phyloP scores from a whole-genome alignment of 148 eudicot genomes.

The Camellia sinensis region DNA sequence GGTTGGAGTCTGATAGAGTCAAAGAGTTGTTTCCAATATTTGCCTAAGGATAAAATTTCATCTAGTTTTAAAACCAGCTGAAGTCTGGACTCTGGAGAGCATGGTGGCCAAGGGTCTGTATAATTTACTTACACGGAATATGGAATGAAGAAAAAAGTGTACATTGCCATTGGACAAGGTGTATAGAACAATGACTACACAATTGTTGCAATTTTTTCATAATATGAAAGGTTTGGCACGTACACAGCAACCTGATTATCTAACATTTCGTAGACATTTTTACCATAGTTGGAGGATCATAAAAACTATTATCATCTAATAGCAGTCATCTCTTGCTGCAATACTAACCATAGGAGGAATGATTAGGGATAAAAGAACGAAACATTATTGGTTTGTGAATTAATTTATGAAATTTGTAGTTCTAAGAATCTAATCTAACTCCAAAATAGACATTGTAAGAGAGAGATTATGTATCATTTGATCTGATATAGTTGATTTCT shows the following conservation, averaged over 20 bases:
- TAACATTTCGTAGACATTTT: background rate
- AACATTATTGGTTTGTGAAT: background rate
- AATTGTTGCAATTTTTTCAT: background rate
- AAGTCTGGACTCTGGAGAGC: background rate
- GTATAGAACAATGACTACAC: background rate
- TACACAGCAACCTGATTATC: background rate
- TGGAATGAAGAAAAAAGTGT: background rate
- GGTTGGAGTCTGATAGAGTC: constrained; percentile 10
- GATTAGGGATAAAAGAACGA: background rate
- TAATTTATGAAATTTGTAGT: background rate
- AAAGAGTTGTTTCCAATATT: background rate
- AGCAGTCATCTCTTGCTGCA: background rate
- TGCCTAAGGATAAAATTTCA: background rate
- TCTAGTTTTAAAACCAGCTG: constrained; percentile 1
- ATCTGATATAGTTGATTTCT: too few relatives aligned
- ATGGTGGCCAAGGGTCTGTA: background rate
- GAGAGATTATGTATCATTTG: background rate
- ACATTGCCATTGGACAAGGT: background rate
- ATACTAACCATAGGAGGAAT: background rate
- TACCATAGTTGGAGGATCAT: background rate
- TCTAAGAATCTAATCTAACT: background rate
- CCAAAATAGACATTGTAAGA: background rate
- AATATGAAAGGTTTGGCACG: background rate
- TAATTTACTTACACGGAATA: background rate
- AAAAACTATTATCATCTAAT: background rate